phyloP scores from a whole-genome alignment of 2,329 filamentous ascomycete genomes.

The Arthrobotrys megalospora region DNA sequence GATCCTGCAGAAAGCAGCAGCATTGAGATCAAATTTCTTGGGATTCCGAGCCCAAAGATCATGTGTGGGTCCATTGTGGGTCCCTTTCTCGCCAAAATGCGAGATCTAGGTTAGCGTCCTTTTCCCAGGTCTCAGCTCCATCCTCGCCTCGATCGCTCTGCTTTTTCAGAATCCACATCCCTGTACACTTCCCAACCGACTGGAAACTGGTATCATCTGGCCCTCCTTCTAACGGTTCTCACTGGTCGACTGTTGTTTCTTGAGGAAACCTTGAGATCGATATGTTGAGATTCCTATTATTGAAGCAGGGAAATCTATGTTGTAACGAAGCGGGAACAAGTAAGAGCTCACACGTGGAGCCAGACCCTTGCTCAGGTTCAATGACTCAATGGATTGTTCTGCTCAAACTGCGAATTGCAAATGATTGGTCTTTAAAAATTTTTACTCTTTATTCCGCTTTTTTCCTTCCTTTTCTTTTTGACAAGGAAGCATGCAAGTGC shows the following conservation, averaged over 20 bases:
- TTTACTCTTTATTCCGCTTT: constrained; percentile 1
- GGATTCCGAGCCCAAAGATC: constrained; percentile 12
- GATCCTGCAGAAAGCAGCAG: constrained; percentile 10
- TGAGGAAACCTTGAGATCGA: constrained; percentile 8
- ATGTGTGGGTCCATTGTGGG: constrained; percentile 3
- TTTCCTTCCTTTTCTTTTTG: no score
- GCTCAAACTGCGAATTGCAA: not conserved
- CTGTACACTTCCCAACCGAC: constrained; percentile 43
- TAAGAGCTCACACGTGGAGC: constrained; percentile 19
- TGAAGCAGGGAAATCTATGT: not conserved
- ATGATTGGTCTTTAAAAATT: not conserved
- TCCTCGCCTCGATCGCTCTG: constrained; percentile 10
- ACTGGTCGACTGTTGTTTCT: constrained; percentile 20
- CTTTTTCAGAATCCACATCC: constrained; percentile 37
- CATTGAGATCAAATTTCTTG: constrained; percentile 4
- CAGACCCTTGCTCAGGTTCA: constrained; percentile 14
- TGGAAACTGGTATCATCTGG: constrained; percentile 28
- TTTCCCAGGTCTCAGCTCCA: constrained; percentile 17
- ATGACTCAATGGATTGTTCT: constrained; percentile 3
- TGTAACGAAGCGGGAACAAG: constrained; percentile 9
- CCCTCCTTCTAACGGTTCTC: constrained; percentile 21
- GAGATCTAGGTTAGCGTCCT: constrained; percentile 24
- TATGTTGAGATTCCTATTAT: constrained; percentile 10
- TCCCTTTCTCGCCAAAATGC: constrained; percentile 31
- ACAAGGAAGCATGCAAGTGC: not conserved